Conservation (phyloP, 2,329 filamentous ascomycete species). For the Spiromastix sp. region DNA sequence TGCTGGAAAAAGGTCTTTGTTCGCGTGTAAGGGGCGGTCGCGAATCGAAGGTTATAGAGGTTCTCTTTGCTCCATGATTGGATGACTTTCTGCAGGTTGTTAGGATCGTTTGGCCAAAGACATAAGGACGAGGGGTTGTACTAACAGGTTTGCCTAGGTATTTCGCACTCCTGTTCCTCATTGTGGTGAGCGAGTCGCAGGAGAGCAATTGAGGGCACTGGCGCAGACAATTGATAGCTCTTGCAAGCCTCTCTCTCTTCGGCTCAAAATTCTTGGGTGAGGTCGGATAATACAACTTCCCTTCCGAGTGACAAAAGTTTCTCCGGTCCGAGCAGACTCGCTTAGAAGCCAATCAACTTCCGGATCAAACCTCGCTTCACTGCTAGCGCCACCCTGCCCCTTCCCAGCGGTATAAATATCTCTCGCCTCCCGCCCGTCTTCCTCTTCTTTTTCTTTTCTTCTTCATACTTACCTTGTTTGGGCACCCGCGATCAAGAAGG, state of each 20-base stretch:
- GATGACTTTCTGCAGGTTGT: slow-evolving; percentile 62
- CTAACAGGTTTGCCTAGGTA: slow-evolving; percentile 30
- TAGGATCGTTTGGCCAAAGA: too few species aligned
- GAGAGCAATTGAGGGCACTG: background rate
- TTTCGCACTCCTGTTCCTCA: slow-evolving; percentile 37
- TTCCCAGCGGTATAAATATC: slow-evolving; percentile 29
- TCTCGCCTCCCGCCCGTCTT: slow-evolving; percentile 8
- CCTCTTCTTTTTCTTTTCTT: slow-evolving; percentile 33
- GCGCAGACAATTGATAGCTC: too few species aligned
- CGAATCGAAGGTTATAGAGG: slow-evolving; percentile 70
- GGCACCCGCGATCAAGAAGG: slow-evolving; percentile 38
- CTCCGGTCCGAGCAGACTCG: background rate
- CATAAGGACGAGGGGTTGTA: too few species aligned
- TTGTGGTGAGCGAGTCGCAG: slow-evolving; percentile 19
- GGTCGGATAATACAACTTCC: background rate
- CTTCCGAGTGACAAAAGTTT: background rate
- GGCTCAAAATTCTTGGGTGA: slow-evolving; percentile 9
- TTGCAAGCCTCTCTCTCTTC: too few species aligned
- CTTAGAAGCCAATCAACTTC: slow-evolving; percentile 11
- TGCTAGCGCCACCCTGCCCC: background rate
- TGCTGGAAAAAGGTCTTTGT: slow-evolving; percentile 83
- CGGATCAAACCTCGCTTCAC: slow-evolving; percentile 17
- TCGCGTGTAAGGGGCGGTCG: slow-evolving; percentile 36
- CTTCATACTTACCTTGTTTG: slow-evolving; percentile 45
- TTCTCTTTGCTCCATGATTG: slow-evolving; percentile 98